Conservation (phyloP, 768 basidiomycete species). For the Hydnum rufescens region DNA sequence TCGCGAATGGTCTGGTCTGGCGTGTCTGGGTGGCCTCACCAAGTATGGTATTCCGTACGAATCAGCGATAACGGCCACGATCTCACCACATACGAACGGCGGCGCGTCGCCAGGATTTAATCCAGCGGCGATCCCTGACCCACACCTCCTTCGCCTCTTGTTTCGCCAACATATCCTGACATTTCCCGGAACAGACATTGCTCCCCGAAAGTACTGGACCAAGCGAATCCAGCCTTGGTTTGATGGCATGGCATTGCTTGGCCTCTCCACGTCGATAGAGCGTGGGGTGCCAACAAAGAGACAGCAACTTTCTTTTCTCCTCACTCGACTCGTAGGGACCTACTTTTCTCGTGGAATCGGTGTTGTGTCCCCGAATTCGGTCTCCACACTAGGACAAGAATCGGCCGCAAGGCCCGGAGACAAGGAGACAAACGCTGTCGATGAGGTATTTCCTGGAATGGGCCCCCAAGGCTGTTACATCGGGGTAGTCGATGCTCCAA, state of each 20-base stretch:
- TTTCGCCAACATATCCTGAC: neutral
- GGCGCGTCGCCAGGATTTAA: no score
- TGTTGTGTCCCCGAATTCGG: neutral
- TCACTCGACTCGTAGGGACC: no score
- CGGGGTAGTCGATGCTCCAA: neutral
- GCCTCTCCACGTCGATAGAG: neutral
- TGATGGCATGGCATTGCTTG: neutral
- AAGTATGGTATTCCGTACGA: neutral
- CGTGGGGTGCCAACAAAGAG: neutral
- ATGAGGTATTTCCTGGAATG: neutral
- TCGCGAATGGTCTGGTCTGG: neutral
- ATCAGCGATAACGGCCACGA: no score
- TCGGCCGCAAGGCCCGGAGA: neutral
- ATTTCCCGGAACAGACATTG: no score
- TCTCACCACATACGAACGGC: neutral
- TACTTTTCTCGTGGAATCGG: no score
- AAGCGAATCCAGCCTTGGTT: neutral
- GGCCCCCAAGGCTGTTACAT: neutral
- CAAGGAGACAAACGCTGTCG: neutral
- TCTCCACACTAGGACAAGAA: neutral
- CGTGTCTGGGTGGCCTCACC: neutral
- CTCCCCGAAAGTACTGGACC: neutral
- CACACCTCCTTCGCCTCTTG: neutral
- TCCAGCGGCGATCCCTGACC: no score
- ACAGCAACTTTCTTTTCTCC: neutral